Base-by-base conservation (phyloP, 768 basidiomycete species). In the Pisolithus albus region DNA sequence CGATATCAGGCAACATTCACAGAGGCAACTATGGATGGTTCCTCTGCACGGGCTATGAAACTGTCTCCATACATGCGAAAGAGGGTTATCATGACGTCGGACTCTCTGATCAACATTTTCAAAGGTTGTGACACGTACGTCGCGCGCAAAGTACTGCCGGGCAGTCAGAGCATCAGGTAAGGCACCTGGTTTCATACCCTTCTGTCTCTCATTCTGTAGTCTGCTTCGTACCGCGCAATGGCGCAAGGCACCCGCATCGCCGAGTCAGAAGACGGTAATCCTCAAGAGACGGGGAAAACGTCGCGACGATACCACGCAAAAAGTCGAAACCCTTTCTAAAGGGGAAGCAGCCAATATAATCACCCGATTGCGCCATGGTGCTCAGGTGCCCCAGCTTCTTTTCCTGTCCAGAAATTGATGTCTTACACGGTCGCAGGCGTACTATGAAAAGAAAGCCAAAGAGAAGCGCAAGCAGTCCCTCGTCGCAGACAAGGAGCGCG, bases 281-380 rank as follows among this genome's bases (percentile, higher is more conserved):
- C 57, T 60, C 7, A 83, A 79, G 57, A 72, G 82, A 34, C 79
- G 78, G 73, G 62, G 65, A 41, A 67, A 56, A 38, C 53, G 72
- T 55, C 54, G 38, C 46, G 55, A 56, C n/a, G 48, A 53, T 9
- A 51, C 56, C 16, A 61, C 52, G n/a, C 61, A 61, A 16, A 50
- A 60, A 30, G 62, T 81, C 5, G 64, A 59, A 42, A 66, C 52
- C 0, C 60, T 93, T 58, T 90, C 80, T 1, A 91, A 88, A 64
- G 91, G 91, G 2, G 76, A 87, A 56, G 88, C 89, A 26, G 85
- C 84, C 0, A 82, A 83, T 56, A 82, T 92, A 42, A 86, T 93
- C 54, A 82, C 82, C 21, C 82, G 89, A 8, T 53, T 88, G 51
- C 85, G 80, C 62, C 84, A 92, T 59, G 90, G 89, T 23, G 86